Percentiles rank a stretch among this genome's conserved stretches.
Conservation (phyloP, 106 monocot species). For the Dioscorea dumetorum region DNA sequence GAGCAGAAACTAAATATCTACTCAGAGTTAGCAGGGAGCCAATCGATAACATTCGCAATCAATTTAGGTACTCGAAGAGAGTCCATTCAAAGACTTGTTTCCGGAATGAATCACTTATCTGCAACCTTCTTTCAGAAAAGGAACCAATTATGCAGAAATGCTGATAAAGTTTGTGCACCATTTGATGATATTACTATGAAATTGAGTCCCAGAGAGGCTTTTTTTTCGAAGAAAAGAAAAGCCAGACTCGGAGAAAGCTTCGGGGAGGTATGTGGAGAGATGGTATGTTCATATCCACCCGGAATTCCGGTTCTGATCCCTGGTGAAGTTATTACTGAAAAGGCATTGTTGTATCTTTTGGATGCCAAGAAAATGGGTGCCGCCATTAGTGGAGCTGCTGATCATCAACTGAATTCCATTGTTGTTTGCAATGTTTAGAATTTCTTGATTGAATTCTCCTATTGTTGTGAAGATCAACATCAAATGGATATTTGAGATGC, state of each 20-base stretch:
- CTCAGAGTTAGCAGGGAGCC: slow-evolving; percentile 49
- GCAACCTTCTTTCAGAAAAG: slow-evolving; percentile 14
- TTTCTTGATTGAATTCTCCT: too few species aligned
- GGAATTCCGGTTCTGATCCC: slow-evolving; percentile 66
- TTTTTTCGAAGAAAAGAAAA: slow-evolving; percentile 55
- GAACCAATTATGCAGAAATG: background rate
- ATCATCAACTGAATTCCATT: slow-evolving; percentile 37
- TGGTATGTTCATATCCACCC: slow-evolving; percentile 59
- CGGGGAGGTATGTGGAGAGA: slow-evolving; percentile 49
- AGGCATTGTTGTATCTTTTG: slow-evolving; percentile 34
- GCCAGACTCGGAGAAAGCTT: slow-evolving; percentile 23
- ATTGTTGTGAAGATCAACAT: too few species aligned
- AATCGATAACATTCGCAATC: slow-evolving; percentile 61
- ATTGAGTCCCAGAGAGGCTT: slow-evolving; percentile 55
- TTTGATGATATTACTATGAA: slow-evolving; percentile 17
- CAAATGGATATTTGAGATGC: too few species aligned
- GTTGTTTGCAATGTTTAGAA: slow-evolving; percentile 36
- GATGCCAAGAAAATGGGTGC: slow-evolving; percentile 37
- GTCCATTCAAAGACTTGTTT: slow-evolving; percentile 48
- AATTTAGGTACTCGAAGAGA: slow-evolving; percentile 59
- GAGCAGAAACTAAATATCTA: slow-evolving; percentile 27
- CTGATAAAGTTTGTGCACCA: slow-evolving; percentile 8
- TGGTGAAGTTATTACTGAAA: slow-evolving; percentile 49
- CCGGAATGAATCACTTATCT: slow-evolving; percentile 36
- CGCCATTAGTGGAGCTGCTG: slow-evolving; percentile 53